These are phyloP conservation scores for Rhodotorula sp. DNA, from an alignment of 1,284 basidiomycete species.

Conservation along the genomic window DNA sequence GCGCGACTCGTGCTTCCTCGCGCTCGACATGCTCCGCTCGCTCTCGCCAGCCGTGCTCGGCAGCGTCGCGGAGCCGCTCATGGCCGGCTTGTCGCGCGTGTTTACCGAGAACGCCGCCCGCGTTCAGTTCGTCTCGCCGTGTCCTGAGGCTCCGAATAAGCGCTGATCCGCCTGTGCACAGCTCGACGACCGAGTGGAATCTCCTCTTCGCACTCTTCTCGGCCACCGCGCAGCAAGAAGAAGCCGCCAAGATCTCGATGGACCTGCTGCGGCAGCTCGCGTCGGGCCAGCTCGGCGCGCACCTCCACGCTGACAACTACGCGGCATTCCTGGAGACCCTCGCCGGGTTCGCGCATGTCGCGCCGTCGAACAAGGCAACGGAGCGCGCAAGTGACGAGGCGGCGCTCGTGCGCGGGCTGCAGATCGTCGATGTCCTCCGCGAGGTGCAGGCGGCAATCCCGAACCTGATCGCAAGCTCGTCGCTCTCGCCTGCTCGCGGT, in stretches of 20 bases:
- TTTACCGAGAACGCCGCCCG: slow-evolving; percentile 72
- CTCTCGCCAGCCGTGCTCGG: slow-evolving; percentile 75
- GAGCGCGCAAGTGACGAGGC: slow-evolving; percentile 59
- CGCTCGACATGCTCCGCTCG: slow-evolving; percentile 82
- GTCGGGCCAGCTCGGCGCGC: slow-evolving; percentile 62
- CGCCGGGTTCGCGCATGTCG: slow-evolving; percentile 80
- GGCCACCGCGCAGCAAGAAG: slow-evolving; percentile 80
- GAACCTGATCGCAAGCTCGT: slow-evolving; percentile 42
- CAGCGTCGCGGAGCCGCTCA: slow-evolving; percentile 85
- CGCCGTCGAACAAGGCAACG: slow-evolving; percentile 10
- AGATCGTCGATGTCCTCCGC: slow-evolving; percentile 74
- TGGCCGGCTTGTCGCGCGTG: slow-evolving; percentile 77
- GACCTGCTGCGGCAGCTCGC: slow-evolving; percentile 68
- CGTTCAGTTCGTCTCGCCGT: slow-evolving; percentile 60
- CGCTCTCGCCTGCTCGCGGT: slow-evolving; percentile 36
- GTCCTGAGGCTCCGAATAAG: not conserved
- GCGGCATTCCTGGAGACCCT: slow-evolving; percentile 75
- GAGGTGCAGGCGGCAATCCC: slow-evolving; percentile 45
- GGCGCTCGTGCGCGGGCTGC: slow-evolving; percentile 73
- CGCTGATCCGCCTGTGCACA: slow-evolving; percentile 47
- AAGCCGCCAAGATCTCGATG: slow-evolving; percentile 82
- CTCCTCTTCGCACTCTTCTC: slow-evolving; percentile 86
- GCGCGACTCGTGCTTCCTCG: slow-evolving; percentile 89
- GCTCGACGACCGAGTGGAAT: slow-evolving; percentile 94
- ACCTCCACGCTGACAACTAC: slow-evolving; percentile 76